Base-by-base conservation (phyloP, 352 stramenopile genomes). In the Halophytophthora polymorphica region DNA sequence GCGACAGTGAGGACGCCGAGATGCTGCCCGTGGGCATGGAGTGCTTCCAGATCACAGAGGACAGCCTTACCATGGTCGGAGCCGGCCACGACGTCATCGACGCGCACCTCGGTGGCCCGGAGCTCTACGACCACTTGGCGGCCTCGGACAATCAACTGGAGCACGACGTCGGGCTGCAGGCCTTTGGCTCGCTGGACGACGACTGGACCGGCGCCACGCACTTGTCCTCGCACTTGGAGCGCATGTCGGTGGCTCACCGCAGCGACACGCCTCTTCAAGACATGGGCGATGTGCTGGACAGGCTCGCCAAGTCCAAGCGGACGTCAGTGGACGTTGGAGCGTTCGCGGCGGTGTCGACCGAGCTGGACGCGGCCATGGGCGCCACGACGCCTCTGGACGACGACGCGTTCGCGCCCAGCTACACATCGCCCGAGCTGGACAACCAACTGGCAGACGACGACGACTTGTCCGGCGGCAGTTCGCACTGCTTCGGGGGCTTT, bases 161-260 rank as follows among this genome's bases (percentile, higher is more conserved):
- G 43, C 34, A 56, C 0, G 42, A 66, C 18, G 19, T 72, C 2
- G 57, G 58, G 0, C 42, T 76, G 8, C 56, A 50, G 1, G 23
- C 64, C 3, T 72, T 74, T 45, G 50, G 53, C 8, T 25, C 54
- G 1, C 41, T 67, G 4, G 42, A 50, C 6, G 55, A 74, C 21
- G 61, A 74, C 19, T 74, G 61, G 60, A n/a, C 34, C 4, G 61
- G 82, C 45, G 60, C 66, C 3, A 53, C 69, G 47, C 80, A 78
- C 44, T 63, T 88, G 29, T 79, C 77, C 4, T 71, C 56, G 10
- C 70, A 86, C 55, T 62, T 88, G 64, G 68, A 88, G 56, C 82
- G 78, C 56, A 86, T 88, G 72, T 72, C 74, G 12, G 73, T 88
- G 71, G 45, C 60, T 1, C 69, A 76, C 25, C 23, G 23, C 43